Base-by-base conservation (phyloP, 768 basidiomycete genomes). In the Auricularia cornea region DNA sequence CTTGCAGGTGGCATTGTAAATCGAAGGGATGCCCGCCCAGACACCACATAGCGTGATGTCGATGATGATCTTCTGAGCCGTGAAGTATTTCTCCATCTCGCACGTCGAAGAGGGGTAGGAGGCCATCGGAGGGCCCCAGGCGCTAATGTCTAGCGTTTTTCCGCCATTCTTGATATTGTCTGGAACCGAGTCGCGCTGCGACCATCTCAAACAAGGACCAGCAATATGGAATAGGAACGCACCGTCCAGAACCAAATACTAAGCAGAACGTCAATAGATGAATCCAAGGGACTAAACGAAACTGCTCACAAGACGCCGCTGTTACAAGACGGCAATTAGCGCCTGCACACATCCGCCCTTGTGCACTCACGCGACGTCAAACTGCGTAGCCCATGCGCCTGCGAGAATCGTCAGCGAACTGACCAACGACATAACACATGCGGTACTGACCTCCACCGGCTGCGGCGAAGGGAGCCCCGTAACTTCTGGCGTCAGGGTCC, bases 341-440 rank as follows among this genome's bases (percentile, higher is more conserved):
- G 8, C 51, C 5, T 16, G 26, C 28, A 57, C 11, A 48, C 10
- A 18, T 6, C 20, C 20, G 16, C 11, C 6, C 11, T 48, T 18
- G 30, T 5, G 3, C 26, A 31, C 54, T 16, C 28, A 57, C 54
- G 79, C 71, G 5, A 78, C 75, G 60, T 88, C 88, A 65, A 89
- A 85, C 67, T 89, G 87, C 2, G 86, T 80, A 2, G 88, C 88
- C 72, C 78, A 92, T 1, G 86, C 83, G 3, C 85, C 85, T 10
- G 84, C n/a, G 85, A n/a, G 84, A 83, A 0, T 79, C 80, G 5
- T 73, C 61, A 12, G 80, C 80, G 66, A 85, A n/a, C n/a, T 57
- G 11, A 30, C 10, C 23, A 28, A 30, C 54, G 54, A 8, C 8
- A 16, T 4, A 16, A 26, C 4, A 30, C 54, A 48, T 40, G 16